Evolutionary conservation across 2,329 filamentous ascomycete species (phyloP), one percentile per base, ranked within the genome.

Genomic region (Fusarium austroafricanum): DNA sequence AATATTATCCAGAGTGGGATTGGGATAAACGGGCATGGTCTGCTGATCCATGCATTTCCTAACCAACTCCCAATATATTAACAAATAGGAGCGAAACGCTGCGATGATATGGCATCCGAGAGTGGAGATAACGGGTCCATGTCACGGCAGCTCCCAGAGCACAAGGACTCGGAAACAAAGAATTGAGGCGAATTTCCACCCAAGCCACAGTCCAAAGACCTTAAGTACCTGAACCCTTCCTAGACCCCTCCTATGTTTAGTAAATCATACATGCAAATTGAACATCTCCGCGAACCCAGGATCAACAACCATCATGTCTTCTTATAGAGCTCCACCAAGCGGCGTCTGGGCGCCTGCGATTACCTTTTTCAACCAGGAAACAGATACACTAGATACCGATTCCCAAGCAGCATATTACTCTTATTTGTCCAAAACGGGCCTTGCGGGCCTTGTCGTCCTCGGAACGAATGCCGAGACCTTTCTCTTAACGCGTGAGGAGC

Each of bases 401-500:
- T 73, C 83, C 3, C 85, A 87, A 62, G 75, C 78, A 28, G 79
- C 82, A 69, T 87, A 87, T 73, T 86, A 82, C 73, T 67, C 79
- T 3, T 85, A 87, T 68, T 80, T 87, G 5, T 82, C 84, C 8
- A 78, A 73, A 15, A 82, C 81, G 2, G 83, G 84, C 1, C 79
- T 87, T 4, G 78, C 82, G 0, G 85, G 85, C 4, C 79, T 87
- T 7, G 83, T 87, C 11, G 81, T 86, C 50, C 79, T 87, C 26
- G 85, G 85, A 26, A 87, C 85, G 29, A 87, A 87, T 71, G 83
- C 85, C 12, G 85, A 87, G 71, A 82, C 85, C 12, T 86, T 87
- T 72, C 80, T 87, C 33, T 67, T 87, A 28, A 88, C 86, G 3
- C 86, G 86, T 21, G 83, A 87, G 68, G 87, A 90, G 76, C 83